Percentiles rank a stretch among this genome's conserved stretches.
Conservation (phyloP, 2,329 filamentous ascomycete genomes). For the Fusarium sublunatum region DNA sequence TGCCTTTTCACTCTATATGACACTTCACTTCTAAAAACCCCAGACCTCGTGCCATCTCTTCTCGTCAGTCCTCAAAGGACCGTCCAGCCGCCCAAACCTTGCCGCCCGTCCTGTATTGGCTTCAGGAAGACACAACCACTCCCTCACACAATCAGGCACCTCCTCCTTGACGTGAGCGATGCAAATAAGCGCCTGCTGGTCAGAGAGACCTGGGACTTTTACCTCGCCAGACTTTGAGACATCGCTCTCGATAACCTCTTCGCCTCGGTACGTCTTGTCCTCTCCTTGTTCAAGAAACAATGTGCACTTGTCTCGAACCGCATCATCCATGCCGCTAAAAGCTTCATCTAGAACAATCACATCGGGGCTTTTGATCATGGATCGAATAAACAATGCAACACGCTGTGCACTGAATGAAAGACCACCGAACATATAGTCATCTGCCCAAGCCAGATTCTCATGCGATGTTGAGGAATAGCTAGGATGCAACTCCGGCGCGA, state of each 20-base stretch:
- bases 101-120: slow-evolving; percentile 70
- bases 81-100: slow-evolving; percentile 72
- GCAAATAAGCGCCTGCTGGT: slow-evolving; percentile 85
- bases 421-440: slow-evolving; percentile 75
- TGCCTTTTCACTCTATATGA: neutral
- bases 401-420: slow-evolving; percentile 85
- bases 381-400: slow-evolving; percentile 84
- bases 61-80: slow-evolving; percentile 68
- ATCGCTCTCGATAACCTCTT: slow-evolving; percentile 60
- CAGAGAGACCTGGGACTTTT: slow-evolving; percentile 70
- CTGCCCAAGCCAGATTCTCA: slow-evolving; percentile 70
- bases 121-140: slow-evolving; percentile 89
- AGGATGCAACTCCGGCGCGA: slow-evolving; percentile 80
- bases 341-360: slow-evolving; percentile 89
- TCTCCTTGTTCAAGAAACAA: slow-evolving; percentile 79
- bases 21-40: slow-evolving; percentile 52
- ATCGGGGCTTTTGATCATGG: slow-evolving; percentile 82
- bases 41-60: slow-evolving; percentile 74
- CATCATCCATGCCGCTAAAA: slow-evolving; percentile 85
- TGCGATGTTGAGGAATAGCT: slow-evolving; percentile 43
- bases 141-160: slow-evolving; percentile 82
- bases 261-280: slow-evolving; percentile 54
- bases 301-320: slow-evolving; percentile 86
- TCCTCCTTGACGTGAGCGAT: slow-evolving; percentile 93
- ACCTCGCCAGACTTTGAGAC: slow-evolving; percentile 58